Conservation (phyloP, 2,329 filamentous ascomycete genomes). For the Dothideomycetes sp. region DNA sequence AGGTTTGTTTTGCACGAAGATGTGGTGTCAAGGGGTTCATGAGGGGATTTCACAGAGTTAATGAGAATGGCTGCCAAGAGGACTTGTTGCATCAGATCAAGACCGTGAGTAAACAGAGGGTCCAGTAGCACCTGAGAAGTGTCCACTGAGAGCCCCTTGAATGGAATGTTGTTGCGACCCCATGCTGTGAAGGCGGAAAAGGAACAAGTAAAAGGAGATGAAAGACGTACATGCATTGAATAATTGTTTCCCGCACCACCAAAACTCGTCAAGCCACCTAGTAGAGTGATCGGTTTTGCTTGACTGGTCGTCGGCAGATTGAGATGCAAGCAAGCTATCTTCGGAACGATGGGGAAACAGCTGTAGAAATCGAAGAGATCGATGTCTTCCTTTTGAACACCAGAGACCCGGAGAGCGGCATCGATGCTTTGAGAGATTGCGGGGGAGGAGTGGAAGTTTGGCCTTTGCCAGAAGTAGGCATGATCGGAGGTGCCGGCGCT, state of each 20-base stretch:
- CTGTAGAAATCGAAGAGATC: conserved; percentile 58
- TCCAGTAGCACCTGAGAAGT: neutral
- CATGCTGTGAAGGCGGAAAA: too few species aligned
- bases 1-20: too few species aligned
- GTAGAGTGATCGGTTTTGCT: conserved; percentile 48
- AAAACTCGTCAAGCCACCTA: conserved; percentile 59
- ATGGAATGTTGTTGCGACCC: too few species aligned
- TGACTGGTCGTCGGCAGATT: conserved; percentile 39
- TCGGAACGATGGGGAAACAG: conserved; percentile 62
- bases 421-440: conserved; percentile 51
- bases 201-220: too few species aligned
- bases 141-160: too few species aligned
- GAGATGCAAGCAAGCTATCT: conserved; percentile 54
- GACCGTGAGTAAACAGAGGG: too few species aligned
- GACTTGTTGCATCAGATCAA: too few species aligned
- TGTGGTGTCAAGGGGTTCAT: too few species aligned
- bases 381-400: conserved; percentile 42
- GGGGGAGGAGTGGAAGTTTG: conserved; percentile 49
- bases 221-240: conserved; percentile 50
- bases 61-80: too few species aligned
- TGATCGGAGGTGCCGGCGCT: conserved; percentile 54
- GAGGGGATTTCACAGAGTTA: too few species aligned
- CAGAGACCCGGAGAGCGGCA: conserved; percentile 41
- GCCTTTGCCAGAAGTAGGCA: conserved; percentile 53
- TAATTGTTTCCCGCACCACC: conserved; percentile 65